Evolutionary conservation across 768 basidiomycete genomes (phyloP).

Genomic region (Russula olivacea): DNA sequence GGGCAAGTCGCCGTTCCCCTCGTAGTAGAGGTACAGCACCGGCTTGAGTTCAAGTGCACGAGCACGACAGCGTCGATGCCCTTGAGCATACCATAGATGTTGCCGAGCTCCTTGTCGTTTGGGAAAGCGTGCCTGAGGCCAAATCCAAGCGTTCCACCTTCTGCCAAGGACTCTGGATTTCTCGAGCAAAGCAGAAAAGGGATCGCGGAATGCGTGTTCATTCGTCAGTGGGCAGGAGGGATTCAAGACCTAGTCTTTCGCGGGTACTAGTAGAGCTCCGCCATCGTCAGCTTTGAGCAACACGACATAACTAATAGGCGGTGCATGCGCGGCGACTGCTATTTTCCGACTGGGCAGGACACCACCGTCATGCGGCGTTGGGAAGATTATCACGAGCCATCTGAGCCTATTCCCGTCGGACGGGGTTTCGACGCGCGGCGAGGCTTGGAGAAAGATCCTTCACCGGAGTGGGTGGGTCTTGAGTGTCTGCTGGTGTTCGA

Average conservation of each 20-base stretch:
- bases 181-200: not conserved
- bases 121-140: not conserved
- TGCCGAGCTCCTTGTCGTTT: not conserved
- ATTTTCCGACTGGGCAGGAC: slow-evolving; percentile 27
- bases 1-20: too few relatives aligned
- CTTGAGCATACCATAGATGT: not conserved
- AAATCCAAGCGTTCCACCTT: not conserved
- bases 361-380: slow-evolving; percentile 41
- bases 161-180: not conserved
- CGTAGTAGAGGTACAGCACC: not conserved
- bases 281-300: slow-evolving; percentile 31
- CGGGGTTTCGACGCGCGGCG: not conserved
- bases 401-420: not conserved
- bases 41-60: not conserved
- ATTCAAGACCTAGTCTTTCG: too few relatives aligned
- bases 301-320: slow-evolving; percentile 35
- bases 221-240: not conserved
- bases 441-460: not conserved
- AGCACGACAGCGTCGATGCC: not conserved
- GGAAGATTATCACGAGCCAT: not conserved
- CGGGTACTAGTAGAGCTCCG: not conserved
- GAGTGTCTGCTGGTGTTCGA: too few relatives aligned
- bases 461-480: not conserved
- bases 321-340: not conserved
- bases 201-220: not conserved